Conservation (phyloP, 1,139 yeast species). For the Zygosaccharomyces sapae region DNA sequence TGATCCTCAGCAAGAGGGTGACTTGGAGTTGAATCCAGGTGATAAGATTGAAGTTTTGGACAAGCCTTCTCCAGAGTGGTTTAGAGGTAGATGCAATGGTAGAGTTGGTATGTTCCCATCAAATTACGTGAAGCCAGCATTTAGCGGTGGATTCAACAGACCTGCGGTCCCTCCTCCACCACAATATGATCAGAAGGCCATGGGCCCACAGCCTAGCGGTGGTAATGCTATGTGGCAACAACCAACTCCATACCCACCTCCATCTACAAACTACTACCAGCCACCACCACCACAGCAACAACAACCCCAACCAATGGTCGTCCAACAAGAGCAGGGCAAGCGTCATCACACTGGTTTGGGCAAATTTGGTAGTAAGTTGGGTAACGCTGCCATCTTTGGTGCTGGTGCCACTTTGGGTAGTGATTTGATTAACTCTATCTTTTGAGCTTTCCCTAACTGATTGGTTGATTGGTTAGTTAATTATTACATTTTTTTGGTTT, state of each 20-base stretch:
- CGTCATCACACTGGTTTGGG: constrained; percentile 45
- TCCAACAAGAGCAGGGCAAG: constrained; percentile 42
- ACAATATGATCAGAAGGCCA: constrained; percentile 35
- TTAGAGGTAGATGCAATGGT: constrained; percentile 67
- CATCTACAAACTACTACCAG: constrained; percentile 15
- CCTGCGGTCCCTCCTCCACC: constrained; percentile 45
- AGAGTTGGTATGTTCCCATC: constrained; percentile 82
- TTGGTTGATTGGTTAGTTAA: background rate
- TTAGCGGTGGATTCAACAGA: constrained; percentile 31
- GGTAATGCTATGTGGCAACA: constrained; percentile 22
- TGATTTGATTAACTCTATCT: constrained; percentile 78
- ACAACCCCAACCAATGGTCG: constrained; percentile 15
- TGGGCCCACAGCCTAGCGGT: constrained; percentile 10
- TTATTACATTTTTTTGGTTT: too few relatives aligned
- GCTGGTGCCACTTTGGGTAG: constrained; percentile 96
- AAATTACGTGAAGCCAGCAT: constrained; percentile 62
- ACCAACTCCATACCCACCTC: constrained; percentile 21
- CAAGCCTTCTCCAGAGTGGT: constrained; percentile 82
- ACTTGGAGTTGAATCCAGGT: constrained; percentile 59
- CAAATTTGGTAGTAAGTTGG: constrained; percentile 76
- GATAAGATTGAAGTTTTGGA: constrained; percentile 66
- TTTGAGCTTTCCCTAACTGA: constrained; percentile 39
- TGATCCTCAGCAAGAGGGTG: constrained; percentile 64
- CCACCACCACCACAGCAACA: constrained; percentile 12
- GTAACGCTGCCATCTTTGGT: constrained; percentile 90